phyloP scores from a whole-genome alignment of 2,329 filamentous ascomycete genomes.

The Aspergillus sp. region DNA sequence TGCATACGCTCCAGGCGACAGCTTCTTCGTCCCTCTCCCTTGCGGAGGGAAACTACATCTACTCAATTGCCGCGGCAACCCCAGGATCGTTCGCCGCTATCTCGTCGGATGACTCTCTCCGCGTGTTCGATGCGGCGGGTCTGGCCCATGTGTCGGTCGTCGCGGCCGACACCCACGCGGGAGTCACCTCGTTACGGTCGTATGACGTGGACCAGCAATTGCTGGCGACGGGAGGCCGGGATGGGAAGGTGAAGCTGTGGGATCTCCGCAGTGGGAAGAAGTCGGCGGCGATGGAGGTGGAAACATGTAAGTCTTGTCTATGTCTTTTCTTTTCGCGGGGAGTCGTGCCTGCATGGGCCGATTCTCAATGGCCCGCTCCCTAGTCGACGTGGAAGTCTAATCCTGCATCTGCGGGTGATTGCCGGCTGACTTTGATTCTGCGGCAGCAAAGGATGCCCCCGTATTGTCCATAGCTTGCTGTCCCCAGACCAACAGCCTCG shows the following conservation, averaged over 20 bases:
- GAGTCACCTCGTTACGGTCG: constrained; percentile 38
- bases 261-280: constrained; percentile 35
- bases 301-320: constrained; percentile 31
- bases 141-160: constrained; percentile 31
- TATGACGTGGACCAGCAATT: constrained; percentile 27
- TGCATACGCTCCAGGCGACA: constrained; percentile 34
- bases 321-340: constrained; percentile 4
- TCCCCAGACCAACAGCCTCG: constrained; percentile 47
- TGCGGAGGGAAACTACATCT: constrained; percentile 43
- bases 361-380: neutral
- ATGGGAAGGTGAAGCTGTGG: constrained; percentile 43
- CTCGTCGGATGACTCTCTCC: constrained; percentile 46
- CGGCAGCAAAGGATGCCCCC: constrained; percentile 47
- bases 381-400: neutral
- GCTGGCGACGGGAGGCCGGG: constrained; percentile 39
- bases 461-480: constrained; percentile 55
- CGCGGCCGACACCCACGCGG: constrained; percentile 31
- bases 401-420: constrained; percentile 4
- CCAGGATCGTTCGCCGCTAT: constrained; percentile 39
- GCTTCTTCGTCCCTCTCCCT: constrained; percentile 39
- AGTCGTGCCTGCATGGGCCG: constrained; percentile 2
- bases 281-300: constrained; percentile 32
- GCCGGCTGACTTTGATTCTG: constrained; percentile 14
- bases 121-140: constrained; percentile 38
- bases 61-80: constrained; percentile 34